Base-by-base conservation (phyloP, 2,329 filamentous ascomycete genomes). In the Chaetomiaceae sp. region DNA sequence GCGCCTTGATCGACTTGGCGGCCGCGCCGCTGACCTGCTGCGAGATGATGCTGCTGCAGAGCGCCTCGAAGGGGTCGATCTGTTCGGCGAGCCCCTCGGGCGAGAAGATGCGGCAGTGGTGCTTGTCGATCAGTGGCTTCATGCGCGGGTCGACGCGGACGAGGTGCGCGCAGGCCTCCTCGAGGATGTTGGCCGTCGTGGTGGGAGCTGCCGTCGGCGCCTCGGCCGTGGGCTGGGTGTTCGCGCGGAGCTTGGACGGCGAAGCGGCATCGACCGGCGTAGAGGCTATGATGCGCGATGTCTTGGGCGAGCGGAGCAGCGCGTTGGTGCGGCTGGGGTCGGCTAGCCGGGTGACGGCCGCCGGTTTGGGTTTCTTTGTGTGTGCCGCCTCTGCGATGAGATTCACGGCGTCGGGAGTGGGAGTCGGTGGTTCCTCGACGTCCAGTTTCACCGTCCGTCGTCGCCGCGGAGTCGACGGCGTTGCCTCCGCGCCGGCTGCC, bases 21-120 rank as follows among this genome's bases (percentile, higher is more conserved):
- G 93, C 93, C 6, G 89, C 88, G 15, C 91, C 89, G 1, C 89
- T 95, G 17, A 98, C 91, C 69, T 98, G 93, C 68, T 97, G 93
- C 43, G 88, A 89, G 58, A 97, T 95, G 61, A 98, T 96, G 42
- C 89, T 86, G 64, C 84, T 90, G 32, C 80, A 77, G 27, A 98
- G 74, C 47, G 80, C 83, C 57, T 85, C 83, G 60, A 96, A 98
- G 0, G 93, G 93, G 65, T 97, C 88, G 50, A 96, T 79, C 53
- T 80, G 74, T 65, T 96, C 88, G 22, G 83, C 79, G n/a, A 97
- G 69, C 0, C 89, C 88, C 52, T 85, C 83, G 0, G 88, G 78
- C 1, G 83, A 86, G 67, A 97, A 97, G 14, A 93, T 68, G 45
- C 74, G 75, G 65, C 91, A 97, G 50, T 78, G 78, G 60, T 95